phyloP scores from a whole-genome alignment of 2,329 filamentous ascomycete genomes.

The Plenodomus biglobosus region DNA sequence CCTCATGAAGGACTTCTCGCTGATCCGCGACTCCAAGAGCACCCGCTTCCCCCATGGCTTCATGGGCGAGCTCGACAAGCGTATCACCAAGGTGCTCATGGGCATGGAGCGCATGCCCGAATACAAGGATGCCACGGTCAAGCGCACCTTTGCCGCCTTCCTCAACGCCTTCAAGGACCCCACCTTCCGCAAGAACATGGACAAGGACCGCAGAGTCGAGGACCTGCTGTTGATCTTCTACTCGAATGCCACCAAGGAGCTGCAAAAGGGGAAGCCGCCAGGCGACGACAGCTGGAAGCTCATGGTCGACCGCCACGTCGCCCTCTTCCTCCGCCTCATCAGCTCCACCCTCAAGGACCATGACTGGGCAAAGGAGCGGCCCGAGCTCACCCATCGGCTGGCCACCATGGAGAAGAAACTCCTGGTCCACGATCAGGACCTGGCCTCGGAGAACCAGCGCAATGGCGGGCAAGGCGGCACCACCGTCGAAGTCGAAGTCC shows the following conservation, averaged over 20 bases:
- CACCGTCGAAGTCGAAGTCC: conserved; percentile 78
- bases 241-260: conserved; percentile 87
- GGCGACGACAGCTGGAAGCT: conserved; percentile 89
- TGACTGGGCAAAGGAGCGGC: conserved; percentile 80
- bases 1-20: conserved; percentile 82
- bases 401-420: conserved; percentile 88
- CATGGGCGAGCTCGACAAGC: conserved; percentile 70
- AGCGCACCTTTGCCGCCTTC: conserved; percentile 91
- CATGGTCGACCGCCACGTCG: conserved; percentile 90
- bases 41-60: conserved; percentile 72
- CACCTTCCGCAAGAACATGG: conserved; percentile 84
- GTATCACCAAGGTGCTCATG: conserved; percentile 76
- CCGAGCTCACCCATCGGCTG: conserved; percentile 78
- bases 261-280: conserved; percentile 72
- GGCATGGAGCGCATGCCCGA: conserved; percentile 83
- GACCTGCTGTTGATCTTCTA: conserved; percentile 95
- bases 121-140: conserved; percentile 86
- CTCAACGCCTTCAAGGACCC: conserved; percentile 90
- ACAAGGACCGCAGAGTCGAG: conserved; percentile 91
- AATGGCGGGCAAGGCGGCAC: conserved; percentile 61
- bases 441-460: conserved; percentile 63
- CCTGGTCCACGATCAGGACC: conserved; percentile 88
- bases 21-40: conserved; percentile 68
- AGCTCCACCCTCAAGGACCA: conserved; percentile 77
- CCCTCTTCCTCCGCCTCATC: conserved; percentile 87